Base-by-base conservation (phyloP, 345 rosid genomes). In the Hirschfeldia incana region DNA sequence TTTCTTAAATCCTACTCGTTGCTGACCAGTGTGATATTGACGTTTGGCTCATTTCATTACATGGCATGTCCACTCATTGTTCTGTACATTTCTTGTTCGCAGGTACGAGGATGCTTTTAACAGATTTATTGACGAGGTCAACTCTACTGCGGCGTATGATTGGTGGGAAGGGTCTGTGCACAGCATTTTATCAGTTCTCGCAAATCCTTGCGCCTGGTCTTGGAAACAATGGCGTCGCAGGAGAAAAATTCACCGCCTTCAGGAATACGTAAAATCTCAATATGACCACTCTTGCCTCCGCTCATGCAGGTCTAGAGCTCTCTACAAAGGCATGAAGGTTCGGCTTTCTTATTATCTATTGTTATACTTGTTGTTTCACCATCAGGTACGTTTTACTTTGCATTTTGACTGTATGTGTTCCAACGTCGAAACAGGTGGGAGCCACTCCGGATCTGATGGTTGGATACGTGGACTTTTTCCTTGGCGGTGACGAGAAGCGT, bases 151-250 rank as follows among this genome's bases (percentile, higher is more conserved):
- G 74, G 97, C 98, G 57, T 95, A 91, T 87, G 94, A 95, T 81
- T 95, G 99, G 99, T 95, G 99, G 99, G 99, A 95, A 86, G 99
- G 99, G 74, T 93, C 99, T 42, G 90, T 93, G 39, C 97, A 93
- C 83, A 90, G 96, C 84, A 95, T 95, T 78, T 90, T 95, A 15
- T 86, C 93, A 73, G 83, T 95, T 76, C 90, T 95, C 73, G 98
- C 97, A 76, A 89, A 91, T 83, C 99, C 99, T 77, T 91, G 93
- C 72, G 94, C 99, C 71, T 95, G 99, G 98, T 95, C 99, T 28
- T 95, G 99, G 99, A 91, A 93, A 80, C 98, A 95, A 71, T 95
- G 98, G 98, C 88, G 98, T 26, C 85, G 89, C 75, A 91, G 91
- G 81, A 91, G 85, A 67, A 95, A 95, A 82, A 82, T 95, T 79